These are phyloP conservation scores for Zizania palustris DNA, from an alignment of 202 grass and related monocot species.

Conservation along the genomic window DNA sequence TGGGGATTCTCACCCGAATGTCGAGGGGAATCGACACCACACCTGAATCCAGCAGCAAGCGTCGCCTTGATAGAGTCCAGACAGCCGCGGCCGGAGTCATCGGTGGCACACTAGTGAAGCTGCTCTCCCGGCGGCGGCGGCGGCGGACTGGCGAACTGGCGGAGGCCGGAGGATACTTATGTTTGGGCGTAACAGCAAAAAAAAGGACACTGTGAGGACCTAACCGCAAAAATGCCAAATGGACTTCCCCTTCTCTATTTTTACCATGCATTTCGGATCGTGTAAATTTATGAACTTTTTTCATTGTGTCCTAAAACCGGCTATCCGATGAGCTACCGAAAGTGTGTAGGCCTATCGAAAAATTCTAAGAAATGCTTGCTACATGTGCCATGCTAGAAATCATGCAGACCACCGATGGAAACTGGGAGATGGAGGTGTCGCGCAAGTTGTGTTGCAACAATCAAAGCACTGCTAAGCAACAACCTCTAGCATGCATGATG, in stretches of 20 bases:
- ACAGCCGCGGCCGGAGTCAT: background rate
- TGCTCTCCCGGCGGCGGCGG: background rate
- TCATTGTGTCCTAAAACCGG: background rate
- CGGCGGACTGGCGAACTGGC: too few species aligned
- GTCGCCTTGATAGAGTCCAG: background rate
- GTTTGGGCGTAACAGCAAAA: too few species aligned
- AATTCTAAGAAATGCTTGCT: constrained; percentile 15
- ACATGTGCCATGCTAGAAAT: constrained; percentile 22
- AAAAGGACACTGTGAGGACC: too few species aligned
- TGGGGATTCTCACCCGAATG: background rate
- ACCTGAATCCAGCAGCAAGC: background rate
- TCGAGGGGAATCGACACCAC: background rate
- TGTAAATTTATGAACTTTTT: too few species aligned
- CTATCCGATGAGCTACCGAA: background rate
- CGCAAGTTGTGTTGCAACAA: too few species aligned
- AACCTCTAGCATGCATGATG: constrained; percentile 12
- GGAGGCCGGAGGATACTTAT: too few species aligned
- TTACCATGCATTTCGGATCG: too few species aligned
- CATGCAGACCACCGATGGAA: background rate
- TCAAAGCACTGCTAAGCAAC: constrained; percentile 8
- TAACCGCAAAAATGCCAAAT: too few species aligned
- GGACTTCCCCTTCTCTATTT: too few species aligned
- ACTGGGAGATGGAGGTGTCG: too few species aligned
- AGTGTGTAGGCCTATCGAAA: background rate
- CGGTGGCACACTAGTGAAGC: too few species aligned